A percentile compares a stretch with the other conserved stretches of the same genome.
phyloP scores from a whole-genome alignment of 164 flowering plant species.

The Stephania cephalantha region DNA sequence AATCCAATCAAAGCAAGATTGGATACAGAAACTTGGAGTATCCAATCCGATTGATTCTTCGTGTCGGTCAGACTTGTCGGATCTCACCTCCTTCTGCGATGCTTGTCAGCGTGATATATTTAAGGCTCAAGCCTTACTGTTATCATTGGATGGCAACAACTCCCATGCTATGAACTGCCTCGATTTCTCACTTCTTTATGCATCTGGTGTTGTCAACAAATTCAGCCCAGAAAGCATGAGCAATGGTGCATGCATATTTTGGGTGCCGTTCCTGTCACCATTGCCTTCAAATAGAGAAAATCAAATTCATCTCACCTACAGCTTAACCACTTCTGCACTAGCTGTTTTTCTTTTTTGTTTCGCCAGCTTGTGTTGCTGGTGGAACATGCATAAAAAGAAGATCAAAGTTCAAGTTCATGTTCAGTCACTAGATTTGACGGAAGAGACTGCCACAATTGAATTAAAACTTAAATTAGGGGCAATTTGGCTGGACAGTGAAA shows the following conservation, averaged over 20 bases:
- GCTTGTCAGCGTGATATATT: neutral
- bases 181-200: neutral
- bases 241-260: neutral
- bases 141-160: neutral
- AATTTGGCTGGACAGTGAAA: neutral
- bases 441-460: neutral
- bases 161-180: neutral
- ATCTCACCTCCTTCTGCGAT: neutral
- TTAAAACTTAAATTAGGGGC: neutral
- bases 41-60: neutral
- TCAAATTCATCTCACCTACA: neutral
- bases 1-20: constrained; percentile 1
- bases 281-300: neutral
- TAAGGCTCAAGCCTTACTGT: neutral
- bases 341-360: neutral
- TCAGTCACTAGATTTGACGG: neutral
- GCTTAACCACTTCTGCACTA: neutral
- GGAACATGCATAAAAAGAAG: neutral
- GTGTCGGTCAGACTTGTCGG: neutral
- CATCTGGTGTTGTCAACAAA: neutral
- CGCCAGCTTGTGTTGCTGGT: neutral
- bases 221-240: neutral
- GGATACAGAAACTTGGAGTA: neutral
- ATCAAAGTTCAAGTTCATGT: neutral
- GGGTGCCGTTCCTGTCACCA: neutral